Conservation (phyloP, 345 rosid genomes). For the Pistacia atlantica region DNA sequence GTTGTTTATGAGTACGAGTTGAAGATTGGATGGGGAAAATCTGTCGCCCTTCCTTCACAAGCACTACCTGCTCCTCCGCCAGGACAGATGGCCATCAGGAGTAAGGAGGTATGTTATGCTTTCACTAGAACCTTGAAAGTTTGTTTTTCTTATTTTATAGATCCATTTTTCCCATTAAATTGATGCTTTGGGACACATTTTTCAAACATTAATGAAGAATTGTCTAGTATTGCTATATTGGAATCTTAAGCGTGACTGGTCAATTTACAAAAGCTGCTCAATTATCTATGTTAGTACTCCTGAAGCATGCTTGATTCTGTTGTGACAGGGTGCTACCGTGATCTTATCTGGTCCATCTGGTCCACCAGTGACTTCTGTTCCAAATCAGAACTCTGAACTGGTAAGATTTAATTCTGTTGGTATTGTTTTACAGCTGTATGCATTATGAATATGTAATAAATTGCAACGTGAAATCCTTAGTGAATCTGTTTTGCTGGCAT, state of each 20-base stretch:
- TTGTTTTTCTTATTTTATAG: slow-evolving; percentile 15
- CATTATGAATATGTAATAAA: background rate
- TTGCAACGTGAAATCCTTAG: background rate
- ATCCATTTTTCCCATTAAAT: slow-evolving; percentile 11
- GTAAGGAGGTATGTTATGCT: slow-evolving; percentile 78
- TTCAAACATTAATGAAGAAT: background rate
- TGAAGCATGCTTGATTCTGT: slow-evolving; percentile 27
- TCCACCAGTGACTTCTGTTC: slow-evolving; percentile 83
- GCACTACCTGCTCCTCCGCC: slow-evolving; percentile 99
- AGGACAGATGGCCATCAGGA: slow-evolving; percentile 99
- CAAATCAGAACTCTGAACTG: slow-evolving; percentile 86
- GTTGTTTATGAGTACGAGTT: slow-evolving; percentile 93
- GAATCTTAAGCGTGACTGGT: slow-evolving; percentile 1
- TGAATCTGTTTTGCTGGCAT: background rate
- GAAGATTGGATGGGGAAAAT: slow-evolving; percentile 99
- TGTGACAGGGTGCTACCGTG: slow-evolving; percentile 82
- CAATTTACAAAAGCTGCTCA: background rate
- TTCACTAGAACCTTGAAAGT: slow-evolving; percentile 5
- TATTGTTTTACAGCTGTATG: background rate
- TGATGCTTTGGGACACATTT: background rate
- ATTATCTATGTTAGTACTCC: slow-evolving; percentile 21
- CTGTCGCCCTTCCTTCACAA: slow-evolving; percentile 99
- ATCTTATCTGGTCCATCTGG: slow-evolving; percentile 99
- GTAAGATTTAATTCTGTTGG: slow-evolving; percentile 38
- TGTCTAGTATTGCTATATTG: background rate